Evolutionary conservation across 1,284 basidiomycete genomes (phyloP), one percentile per base, ranked within the genome.

Genomic region (Rhodofomes roseus): DNA sequence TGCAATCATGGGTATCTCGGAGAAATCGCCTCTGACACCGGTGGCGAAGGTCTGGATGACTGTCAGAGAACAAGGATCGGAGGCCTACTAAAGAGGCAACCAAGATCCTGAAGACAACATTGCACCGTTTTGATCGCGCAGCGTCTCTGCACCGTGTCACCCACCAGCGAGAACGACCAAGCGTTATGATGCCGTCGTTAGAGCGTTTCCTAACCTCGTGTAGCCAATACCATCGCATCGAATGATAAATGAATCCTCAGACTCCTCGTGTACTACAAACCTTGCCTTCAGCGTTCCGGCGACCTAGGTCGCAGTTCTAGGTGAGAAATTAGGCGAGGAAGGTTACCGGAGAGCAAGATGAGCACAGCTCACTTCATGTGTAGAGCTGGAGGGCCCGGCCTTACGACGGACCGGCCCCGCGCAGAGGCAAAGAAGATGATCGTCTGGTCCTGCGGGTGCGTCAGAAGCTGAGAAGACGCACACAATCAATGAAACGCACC

Each of bases 341-440:
- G 2, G 27, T 23, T 7, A 34, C 5, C 31, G 5, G 31, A 11
- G 31, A 5, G 31, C 34, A 23, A 27, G 29, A 34, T 20, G 18
- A 25, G 23, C 11, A 53, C 18, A n/a, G 60, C 77, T 55, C 60
- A 87, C 88, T 76, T 79, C 3, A 89, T 89, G 71, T 91, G 88
- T 61, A 88, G 69, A 12, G 80, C 84, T 29, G 90, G 63, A 1
- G 81, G 85, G 1, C 82, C 81, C 14, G 74, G 80, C 41, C 78
- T 78, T 27, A 91, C 74, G 48, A 74, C 74, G 6, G 87, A 90
- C 27, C 65, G 77, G 4, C 87, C 87, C 53, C 83, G 72, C 5
- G 89, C 87, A 14, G 91, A 76, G 11, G 87, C 87, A 71, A 90
- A 81, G 66, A 90, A 86, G 41, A 91, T 80, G 57, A 91, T 83